Base-by-base conservation (phyloP, 2,329 filamentous ascomycete species). In the Beauveria varroae region DNA sequence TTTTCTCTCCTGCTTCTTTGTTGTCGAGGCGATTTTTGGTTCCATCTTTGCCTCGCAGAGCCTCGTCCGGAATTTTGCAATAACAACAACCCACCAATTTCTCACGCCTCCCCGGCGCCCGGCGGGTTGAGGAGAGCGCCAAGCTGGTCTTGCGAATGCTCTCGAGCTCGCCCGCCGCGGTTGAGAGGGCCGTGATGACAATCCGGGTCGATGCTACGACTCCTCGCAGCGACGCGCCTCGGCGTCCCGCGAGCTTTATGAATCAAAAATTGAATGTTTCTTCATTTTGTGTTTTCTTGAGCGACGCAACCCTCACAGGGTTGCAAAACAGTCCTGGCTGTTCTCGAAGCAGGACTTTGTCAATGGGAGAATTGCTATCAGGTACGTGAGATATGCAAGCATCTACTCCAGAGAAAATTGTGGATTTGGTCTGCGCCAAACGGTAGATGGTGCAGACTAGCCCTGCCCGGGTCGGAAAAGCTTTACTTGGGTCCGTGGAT, bases 171-270 rank as follows among this genome's bases (percentile, higher is more conserved):
- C 26, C 53, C 22, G 57, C 43, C 60, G 16, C 10, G 63, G 63
- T 62, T 58, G 54, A 53, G 63, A 63, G 63, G 64, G 64, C 30
- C 47, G 70, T 68, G 68, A 68, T 66, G 67, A 74, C 75, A 73
- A 73, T 72, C 30, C 76, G 78, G 79, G 79, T 79, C 79, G 79
- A 81, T 82, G 77, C 79, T 81, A 74, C 79, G 78, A 68, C 78
- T 78, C 75, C 77, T 67, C 75, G 73, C 71, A 72, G 63, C 41
- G 60, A 55, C 22, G 49, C 57, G 40, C 49, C 37, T 12, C 22
- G 51, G 64, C 68, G 66, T 68, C 65, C 30, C 66, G 62, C 66
- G 69, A 68, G 69, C 16, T 49, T 69, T 28, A 2, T 2, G 1
- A 28, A 28, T 28, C 28, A 28, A 28, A 28, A 28, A 9, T 9